Percentiles rank a stretch among this genome's conserved stretches.
Conservation (phyloP, 371 early-diverging fungal genomes). For the Mortierella sp. region DNA sequence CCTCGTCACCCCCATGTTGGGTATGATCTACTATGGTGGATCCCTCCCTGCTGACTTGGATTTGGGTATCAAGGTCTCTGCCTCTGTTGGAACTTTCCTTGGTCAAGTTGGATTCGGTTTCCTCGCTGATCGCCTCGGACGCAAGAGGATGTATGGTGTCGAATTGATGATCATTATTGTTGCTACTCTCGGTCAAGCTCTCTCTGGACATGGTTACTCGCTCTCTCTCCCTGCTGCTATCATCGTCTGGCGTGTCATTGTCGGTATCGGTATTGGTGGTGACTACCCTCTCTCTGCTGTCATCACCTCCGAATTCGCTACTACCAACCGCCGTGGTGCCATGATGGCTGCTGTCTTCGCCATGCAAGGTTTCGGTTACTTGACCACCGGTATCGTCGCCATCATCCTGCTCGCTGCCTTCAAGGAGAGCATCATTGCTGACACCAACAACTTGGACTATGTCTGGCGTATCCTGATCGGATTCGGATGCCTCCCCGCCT, state of each 20-base stretch:
- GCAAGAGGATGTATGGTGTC: slow-evolving; percentile 85
- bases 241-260: slow-evolving; percentile 84
- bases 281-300: slow-evolving; percentile 88
- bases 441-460: slow-evolving; percentile 70
- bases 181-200: slow-evolving; percentile 84
- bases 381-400: slow-evolving; percentile 82
- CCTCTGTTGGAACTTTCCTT: slow-evolving; percentile 84
- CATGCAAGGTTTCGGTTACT: slow-evolving; percentile 93
- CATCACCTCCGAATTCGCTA: slow-evolving; percentile 91
- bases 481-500: slow-evolving; percentile 87
- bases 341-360: slow-evolving; percentile 89
- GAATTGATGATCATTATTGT: slow-evolving; percentile 86
- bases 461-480: slow-evolving; percentile 90
- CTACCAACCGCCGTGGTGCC: slow-evolving; percentile 74
- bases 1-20: slow-evolving; percentile 83
- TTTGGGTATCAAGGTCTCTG: slow-evolving; percentile 83
- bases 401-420: slow-evolving; percentile 76
- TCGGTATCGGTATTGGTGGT: slow-evolving; percentile 91
- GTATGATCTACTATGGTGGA: slow-evolving; percentile 73
- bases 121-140: slow-evolving; percentile 87
- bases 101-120: slow-evolving; percentile 90
- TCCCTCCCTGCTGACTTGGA: slow-evolving; percentile 70
- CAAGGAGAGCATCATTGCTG: slow-evolving; percentile 71
- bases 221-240: slow-evolving; percentile 77
- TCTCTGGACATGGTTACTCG: slow-evolving; percentile 71